These are phyloP conservation scores for Leccinum insolens DNA, from an alignment of 1,284 basidiomycete genomes.

Conservation along the genomic window DNA sequence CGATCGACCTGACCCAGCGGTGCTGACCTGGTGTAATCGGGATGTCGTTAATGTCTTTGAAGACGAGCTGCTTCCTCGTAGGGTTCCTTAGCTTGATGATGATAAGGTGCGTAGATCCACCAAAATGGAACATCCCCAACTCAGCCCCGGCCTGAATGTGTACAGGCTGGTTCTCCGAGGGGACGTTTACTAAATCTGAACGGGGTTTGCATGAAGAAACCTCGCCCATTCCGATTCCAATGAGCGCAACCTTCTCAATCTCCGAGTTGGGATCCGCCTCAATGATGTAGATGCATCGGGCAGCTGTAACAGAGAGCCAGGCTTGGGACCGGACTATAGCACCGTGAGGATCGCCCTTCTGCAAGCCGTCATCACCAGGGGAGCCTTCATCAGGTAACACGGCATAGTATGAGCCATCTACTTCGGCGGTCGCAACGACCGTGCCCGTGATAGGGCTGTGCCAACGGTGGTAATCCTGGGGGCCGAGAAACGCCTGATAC, in stretches of 20 bases:
- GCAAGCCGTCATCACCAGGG: neutral
- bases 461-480: slow-evolving; percentile 56
- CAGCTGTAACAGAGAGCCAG: slow-evolving; percentile 31
- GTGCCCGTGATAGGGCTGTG: slow-evolving; percentile 51
- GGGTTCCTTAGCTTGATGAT: slow-evolving; percentile 35
- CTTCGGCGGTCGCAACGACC: slow-evolving; percentile 40
- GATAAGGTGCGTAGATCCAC: slow-evolving; percentile 48
- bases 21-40: neutral
- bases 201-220: slow-evolving; percentile 46
- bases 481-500: slow-evolving; percentile 55
- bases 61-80: neutral
- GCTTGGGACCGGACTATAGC: slow-evolving; percentile 41
- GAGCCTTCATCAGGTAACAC: slow-evolving; percentile 13
- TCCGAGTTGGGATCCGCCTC: slow-evolving; percentile 39
- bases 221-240: slow-evolving; percentile 59
- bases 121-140: slow-evolving; percentile 55
- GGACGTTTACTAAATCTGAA: too few species aligned
- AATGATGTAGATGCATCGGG: slow-evolving; percentile 57
- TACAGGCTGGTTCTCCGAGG: too few species aligned
- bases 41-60: neutral
- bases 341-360: slow-evolving; percentile 21
- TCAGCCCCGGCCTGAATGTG: slow-evolving; percentile 42
- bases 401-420: slow-evolving; percentile 56
- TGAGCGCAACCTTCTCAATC: slow-evolving; percentile 43
- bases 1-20: slow-evolving; percentile 10